These are phyloP conservation scores for Globisporangium nagaii DNA, from an alignment of 352 stramenopile species.

Conservation along the genomic window DNA sequence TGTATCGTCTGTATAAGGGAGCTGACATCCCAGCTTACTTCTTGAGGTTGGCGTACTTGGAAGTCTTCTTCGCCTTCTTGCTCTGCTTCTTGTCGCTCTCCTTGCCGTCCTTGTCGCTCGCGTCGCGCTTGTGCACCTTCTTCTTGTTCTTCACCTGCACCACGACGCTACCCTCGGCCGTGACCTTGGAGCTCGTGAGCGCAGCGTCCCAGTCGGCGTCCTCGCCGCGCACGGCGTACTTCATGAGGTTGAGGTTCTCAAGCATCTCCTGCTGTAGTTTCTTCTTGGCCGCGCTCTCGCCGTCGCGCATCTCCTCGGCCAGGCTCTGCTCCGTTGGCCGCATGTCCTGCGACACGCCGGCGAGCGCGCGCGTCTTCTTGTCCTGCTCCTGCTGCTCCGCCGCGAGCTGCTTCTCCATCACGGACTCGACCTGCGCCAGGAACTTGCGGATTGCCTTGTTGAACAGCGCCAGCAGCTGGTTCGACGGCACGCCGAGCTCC, in stretches of 20 bases:
- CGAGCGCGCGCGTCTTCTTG: slow-evolving; percentile 53
- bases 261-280: slow-evolving; percentile 83
- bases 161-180: slow-evolving; percentile 45
- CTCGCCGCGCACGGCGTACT: slow-evolving; percentile 93
- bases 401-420: slow-evolving; percentile 85
- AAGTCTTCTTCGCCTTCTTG: slow-evolving; percentile 71
- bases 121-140: slow-evolving; percentile 32
- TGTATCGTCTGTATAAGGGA: no score
- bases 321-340: slow-evolving; percentile 79
- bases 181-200: slow-evolving; percentile 33
- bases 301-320: slow-evolving; percentile 69
- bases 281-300: slow-evolving; percentile 68
- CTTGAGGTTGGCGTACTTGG: slow-evolving; percentile 76
- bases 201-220: slow-evolving; percentile 90
- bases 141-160: slow-evolving; percentile 89
- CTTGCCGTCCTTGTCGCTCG: slow-evolving; percentile 29
- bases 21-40: no score
- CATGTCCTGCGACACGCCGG: slow-evolving; percentile 68
- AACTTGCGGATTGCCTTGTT: slow-evolving; percentile 96
- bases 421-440: slow-evolving; percentile 61
- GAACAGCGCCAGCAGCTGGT: slow-evolving; percentile 97
- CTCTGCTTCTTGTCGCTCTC: slow-evolving; percentile 30
- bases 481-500: slow-evolving; percentile 93
- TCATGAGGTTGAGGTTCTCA: slow-evolving; percentile 91
- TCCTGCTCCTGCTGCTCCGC: slow-evolving; percentile 67